Conservation (phyloP, 2,329 filamentous ascomycete genomes). For the Fusarium xyrophilum region DNA sequence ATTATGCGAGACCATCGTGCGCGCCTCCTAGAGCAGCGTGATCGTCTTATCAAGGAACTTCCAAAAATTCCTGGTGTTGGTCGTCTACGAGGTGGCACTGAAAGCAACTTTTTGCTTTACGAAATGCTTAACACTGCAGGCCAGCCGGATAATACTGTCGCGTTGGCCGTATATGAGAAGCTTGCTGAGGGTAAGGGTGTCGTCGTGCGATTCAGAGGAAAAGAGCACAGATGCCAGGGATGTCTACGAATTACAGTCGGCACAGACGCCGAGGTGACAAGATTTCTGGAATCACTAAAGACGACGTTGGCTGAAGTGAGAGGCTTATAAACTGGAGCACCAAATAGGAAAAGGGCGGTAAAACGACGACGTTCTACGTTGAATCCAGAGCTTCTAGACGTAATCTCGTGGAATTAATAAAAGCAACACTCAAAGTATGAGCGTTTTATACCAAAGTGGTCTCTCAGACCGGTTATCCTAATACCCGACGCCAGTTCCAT, state of each 20-base stretch:
- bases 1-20: constrained; percentile 75
- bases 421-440: constrained; percentile 28
- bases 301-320: constrained; percentile 56
- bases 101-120: constrained; percentile 88
- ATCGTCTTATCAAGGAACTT: constrained; percentile 76
- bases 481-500: constrained; percentile 25
- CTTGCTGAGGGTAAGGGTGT: constrained; percentile 88
- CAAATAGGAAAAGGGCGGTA: background rate
- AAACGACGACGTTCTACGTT: constrained; percentile 34
- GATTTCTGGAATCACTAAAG: constrained; percentile 74
- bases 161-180: constrained; percentile 80
- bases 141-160: constrained; percentile 78
- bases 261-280: constrained; percentile 83
- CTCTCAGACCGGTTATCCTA: constrained; percentile 13
- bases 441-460: constrained; percentile 24
- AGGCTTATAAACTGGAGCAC: constrained; percentile 23
- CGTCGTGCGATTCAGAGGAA: constrained; percentile 91
- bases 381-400: constrained; percentile 33
- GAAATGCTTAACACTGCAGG: constrained; percentile 80
- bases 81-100: constrained; percentile 77
- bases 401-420: constrained; percentile 41
- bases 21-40: constrained; percentile 76
- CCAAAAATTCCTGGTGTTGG: constrained; percentile 80
- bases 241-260: constrained; percentile 93
- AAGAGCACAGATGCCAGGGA: constrained; percentile 87